A percentile compares a stretch with the other conserved stretches of the same genome.
Evolutionary conservation across 2,329 filamentous ascomycete genomes (phyloP).

Genomic region (Claviceps pazoutovae): DNA sequence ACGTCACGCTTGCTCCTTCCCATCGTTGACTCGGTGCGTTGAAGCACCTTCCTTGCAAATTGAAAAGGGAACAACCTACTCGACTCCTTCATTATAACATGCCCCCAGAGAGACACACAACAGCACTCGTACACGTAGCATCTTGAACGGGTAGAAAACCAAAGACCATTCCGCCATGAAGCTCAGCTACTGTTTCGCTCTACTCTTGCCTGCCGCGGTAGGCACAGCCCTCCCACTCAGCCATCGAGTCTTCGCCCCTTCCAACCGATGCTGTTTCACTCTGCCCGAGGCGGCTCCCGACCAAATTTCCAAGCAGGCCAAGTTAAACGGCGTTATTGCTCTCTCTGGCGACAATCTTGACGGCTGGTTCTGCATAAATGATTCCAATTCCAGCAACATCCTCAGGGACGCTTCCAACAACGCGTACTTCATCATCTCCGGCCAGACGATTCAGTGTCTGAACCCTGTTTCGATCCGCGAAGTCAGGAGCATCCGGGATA

Average conservation of each 20-base stretch:
- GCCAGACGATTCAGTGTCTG: conserved; percentile 17
- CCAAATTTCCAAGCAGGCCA: conserved; percentile 14
- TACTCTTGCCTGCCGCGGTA: conserved; percentile 9
- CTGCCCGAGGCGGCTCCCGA: conserved; percentile 14
- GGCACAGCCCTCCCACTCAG: conserved; percentile 11
- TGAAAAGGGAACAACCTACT: too few relatives aligned
- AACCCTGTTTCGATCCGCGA: conserved; percentile 18
- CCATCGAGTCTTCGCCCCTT: conserved; percentile 8
- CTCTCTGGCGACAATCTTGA: conserved; percentile 11
- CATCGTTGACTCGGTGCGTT: too few relatives aligned
- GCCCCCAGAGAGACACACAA: too few relatives aligned
- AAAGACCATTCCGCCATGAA: background rate
- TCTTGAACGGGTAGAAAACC: too few relatives aligned
- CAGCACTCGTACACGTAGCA: too few relatives aligned
- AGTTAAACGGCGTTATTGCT: conserved; percentile 13
- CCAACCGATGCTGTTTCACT: conserved; percentile 18
- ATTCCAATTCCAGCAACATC: conserved; percentile 11
- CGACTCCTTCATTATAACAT: too few relatives aligned
- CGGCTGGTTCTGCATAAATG: conserved; percentile 20
- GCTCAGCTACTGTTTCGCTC: conserved; percentile 5
- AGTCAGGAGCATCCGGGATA: conserved; percentile 14
- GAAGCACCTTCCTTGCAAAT: too few relatives aligned
- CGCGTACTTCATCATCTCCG: conserved; percentile 18
- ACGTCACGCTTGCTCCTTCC: too few relatives aligned
- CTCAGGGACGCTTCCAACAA: conserved; percentile 17